phyloP scores from a whole-genome alignment of 1,284 basidiomycete genomes.

The Xerocomus minutiporus region DNA sequence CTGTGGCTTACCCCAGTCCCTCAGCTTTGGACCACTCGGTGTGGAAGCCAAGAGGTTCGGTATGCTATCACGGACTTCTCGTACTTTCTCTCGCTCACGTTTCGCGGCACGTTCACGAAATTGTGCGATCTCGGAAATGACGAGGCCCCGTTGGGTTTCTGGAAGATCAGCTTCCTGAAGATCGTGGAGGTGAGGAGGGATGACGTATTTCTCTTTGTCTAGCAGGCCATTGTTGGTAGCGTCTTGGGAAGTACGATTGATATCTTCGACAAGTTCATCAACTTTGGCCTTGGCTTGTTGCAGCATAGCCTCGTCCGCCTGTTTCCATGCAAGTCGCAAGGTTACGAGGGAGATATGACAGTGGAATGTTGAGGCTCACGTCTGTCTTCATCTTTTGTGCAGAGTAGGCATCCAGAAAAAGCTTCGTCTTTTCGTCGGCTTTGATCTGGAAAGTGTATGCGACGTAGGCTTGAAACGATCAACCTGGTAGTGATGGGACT shows the following conservation, averaged over 20 bases:
- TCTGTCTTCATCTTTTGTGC: slow-evolving; percentile 76
- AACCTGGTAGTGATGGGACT: slow-evolving; percentile 35
- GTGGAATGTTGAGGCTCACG: slow-evolving; percentile 38
- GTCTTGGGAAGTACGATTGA: slow-evolving; percentile 60
- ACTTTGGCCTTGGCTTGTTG: slow-evolving; percentile 55
- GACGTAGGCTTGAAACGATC: slow-evolving; percentile 38
- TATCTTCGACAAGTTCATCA: slow-evolving; percentile 53
- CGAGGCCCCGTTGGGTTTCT: slow-evolving; percentile 90
- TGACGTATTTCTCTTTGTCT: slow-evolving; percentile 77
- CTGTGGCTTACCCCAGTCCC: slow-evolving; percentile 71
- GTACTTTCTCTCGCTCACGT: slow-evolving; percentile 79
- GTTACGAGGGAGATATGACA: background rate
- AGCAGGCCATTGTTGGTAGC: slow-evolving; percentile 62
- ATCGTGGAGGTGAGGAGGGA: slow-evolving; percentile 93
- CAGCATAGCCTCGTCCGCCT: slow-evolving; percentile 56
- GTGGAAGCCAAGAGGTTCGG: slow-evolving; percentile 35
- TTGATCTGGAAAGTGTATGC: slow-evolving; percentile 57
- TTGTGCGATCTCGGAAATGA: slow-evolving; percentile 92
- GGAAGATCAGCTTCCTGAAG: slow-evolving; percentile 92
- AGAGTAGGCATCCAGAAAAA: slow-evolving; percentile 81
- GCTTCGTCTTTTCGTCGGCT: slow-evolving; percentile 88
- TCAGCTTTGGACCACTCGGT: slow-evolving; percentile 67
- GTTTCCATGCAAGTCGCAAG: slow-evolving; percentile 3
- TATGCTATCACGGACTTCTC: slow-evolving; percentile 61
- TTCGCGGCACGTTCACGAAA: slow-evolving; percentile 87